Evolutionary conservation across 1,284 basidiomycete species (phyloP).

Genomic region (Wallemia mellicola): DNA sequence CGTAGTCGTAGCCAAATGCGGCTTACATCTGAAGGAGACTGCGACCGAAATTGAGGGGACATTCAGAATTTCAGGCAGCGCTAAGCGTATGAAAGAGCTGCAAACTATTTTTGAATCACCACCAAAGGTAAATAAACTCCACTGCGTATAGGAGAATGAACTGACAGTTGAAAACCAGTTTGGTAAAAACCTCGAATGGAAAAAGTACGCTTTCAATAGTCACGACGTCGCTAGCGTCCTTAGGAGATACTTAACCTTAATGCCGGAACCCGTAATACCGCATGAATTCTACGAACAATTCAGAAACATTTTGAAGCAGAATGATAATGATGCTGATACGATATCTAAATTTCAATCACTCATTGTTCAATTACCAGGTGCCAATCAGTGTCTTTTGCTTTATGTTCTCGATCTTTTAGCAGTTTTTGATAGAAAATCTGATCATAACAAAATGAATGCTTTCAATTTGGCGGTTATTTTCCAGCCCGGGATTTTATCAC

Average conservation of each 20-base stretch:
- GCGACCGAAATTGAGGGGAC: constrained; percentile 85
- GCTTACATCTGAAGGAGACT: constrained; percentile 67
- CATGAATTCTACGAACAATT: constrained; percentile 71
- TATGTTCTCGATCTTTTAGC: constrained; percentile 87
- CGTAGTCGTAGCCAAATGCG: constrained; percentile 87
- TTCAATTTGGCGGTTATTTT: constrained; percentile 83
- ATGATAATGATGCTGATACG: constrained; percentile 31
- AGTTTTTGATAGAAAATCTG: constrained; percentile 66
- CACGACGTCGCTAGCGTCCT: constrained; percentile 95
- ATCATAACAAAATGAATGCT: constrained; percentile 85
- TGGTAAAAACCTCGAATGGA: constrained; percentile 79
- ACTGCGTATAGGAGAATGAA: not conserved
- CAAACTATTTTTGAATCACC: constrained; percentile 68
- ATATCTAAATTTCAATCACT: constrained; percentile 52
- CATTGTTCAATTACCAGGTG: constrained; percentile 51
- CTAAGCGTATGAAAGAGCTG: constrained; percentile 79
- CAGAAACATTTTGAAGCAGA: constrained; percentile 42
- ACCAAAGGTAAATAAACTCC: constrained; percentile 32
- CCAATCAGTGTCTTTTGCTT: constrained; percentile 75
- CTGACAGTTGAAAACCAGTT: constrained; percentile 25
- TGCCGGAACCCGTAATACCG: constrained; percentile 83
- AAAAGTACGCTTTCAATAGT: constrained; percentile 47
- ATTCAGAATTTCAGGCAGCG: constrained; percentile 76
- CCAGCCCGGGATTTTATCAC: constrained; percentile 66
- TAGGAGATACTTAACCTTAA: constrained; percentile 73